phyloP scores from a whole-genome alignment of 2,329 filamentous ascomycete species.

The Delphinella strobiligena region DNA sequence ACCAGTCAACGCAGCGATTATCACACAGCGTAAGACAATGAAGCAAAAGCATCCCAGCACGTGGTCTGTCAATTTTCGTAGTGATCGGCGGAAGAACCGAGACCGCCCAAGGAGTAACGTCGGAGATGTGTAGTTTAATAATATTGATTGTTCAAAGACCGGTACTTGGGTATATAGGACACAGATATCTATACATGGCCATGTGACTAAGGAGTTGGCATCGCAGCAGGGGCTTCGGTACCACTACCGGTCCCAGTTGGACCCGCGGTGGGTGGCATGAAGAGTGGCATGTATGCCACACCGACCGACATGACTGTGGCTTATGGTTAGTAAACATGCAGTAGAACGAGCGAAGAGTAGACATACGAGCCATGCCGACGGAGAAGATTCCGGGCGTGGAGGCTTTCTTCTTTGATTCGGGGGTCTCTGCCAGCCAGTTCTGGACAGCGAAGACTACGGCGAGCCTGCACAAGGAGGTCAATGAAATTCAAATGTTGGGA shows the following conservation, averaged over 20 bases:
- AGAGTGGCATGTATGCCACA: conserved; percentile 50
- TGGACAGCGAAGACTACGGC: conserved; percentile 64
- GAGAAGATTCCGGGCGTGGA: conserved; percentile 63
- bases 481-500: background rate
- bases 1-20: too few relatives aligned
- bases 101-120: background rate
- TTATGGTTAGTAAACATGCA: conserved; percentile 5
- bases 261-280: conserved; percentile 45
- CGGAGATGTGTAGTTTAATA: background rate
- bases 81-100: background rate
- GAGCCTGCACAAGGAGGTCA: conserved; percentile 38
- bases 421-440: conserved; percentile 65
- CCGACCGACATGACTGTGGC: conserved; percentile 30
- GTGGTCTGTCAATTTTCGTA: background rate
- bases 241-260: conserved; percentile 11
- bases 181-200: background rate
- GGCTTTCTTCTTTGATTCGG: conserved; percentile 50
- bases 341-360: background rate
- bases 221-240: conserved; percentile 11
- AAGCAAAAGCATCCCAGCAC: too few relatives aligned
- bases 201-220: conserved; percentile 1
- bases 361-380: conserved; percentile 66
- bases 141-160: background rate
- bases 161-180: background rate
- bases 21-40: too few relatives aligned